Conservation (phyloP, 2,329 filamentous ascomycete species). For the Alternaria burnsii region DNA sequence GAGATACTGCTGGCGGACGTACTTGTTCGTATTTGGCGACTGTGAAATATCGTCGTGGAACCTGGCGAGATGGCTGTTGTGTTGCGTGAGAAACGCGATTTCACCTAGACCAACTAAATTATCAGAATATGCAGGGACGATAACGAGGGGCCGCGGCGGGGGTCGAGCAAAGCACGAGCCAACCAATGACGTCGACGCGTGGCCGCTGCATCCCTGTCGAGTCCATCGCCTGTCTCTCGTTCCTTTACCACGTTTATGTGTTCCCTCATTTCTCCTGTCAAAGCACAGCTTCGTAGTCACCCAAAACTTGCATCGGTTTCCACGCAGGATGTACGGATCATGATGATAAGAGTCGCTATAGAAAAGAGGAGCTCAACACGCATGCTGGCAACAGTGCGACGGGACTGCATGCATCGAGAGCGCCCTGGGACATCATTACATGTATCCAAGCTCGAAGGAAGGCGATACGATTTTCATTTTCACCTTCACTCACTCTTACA, state of each 20-base stretch:
- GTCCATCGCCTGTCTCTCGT: background rate
- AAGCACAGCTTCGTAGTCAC: background rate
- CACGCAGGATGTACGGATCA: background rate
- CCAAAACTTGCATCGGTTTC: background rate
- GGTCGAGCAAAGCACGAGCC: slow-evolving; percentile 6
- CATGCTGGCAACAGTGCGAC: background rate
- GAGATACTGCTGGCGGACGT: background rate
- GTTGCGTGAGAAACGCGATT: slow-evolving; percentile 3
- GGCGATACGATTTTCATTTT: background rate
- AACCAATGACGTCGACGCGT: slow-evolving; percentile 13
- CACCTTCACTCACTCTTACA: background rate
- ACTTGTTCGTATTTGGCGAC: background rate
- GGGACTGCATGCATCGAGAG: background rate
- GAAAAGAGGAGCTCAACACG: background rate
- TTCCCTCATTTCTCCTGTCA: background rate
- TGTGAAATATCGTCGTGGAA: background rate
- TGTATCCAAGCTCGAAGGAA: background rate
- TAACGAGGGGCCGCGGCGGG: slow-evolving; percentile 1
- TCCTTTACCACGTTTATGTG: background rate
- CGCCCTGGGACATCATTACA: background rate
- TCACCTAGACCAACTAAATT: slow-evolving; percentile 1
- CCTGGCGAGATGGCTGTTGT: background rate
- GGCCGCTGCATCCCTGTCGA: no score
- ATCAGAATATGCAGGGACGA: slow-evolving; percentile 16
- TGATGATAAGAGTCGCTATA: background rate